Evolutionary conservation across 73 alveolate genomes (phyloP), one percentile per base, ranked within the genome.

Genomic region (Paramecium caudatum): DNA sequence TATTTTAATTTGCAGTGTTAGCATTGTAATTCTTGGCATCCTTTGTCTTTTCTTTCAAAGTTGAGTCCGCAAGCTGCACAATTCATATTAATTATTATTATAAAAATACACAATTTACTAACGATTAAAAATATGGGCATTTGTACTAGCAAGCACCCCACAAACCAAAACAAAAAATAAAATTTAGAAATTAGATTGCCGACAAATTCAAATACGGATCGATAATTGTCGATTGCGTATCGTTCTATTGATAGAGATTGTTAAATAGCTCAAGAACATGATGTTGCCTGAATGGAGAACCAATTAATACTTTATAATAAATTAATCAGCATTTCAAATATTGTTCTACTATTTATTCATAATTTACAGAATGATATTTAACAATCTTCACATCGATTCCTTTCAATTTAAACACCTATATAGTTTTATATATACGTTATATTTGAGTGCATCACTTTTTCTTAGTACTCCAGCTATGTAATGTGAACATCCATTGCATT

Each of bases 101-200:
- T 65, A 7, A 7, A 41, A 7, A 41, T 41, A 41, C 10, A 41
- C 6, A 41, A 7, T 41, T 7, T 65, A 65, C 49, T 33, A 33
- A 65, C 49, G 30, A 33, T 33, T 65, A 32, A 65, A 33, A 65
- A 65, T 15, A 65, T 65, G 83, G 83, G 83, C 47, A 65, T 65
- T 65, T 65, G 83, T 65, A 65, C 83, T 55, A 55, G 80, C 80
- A 55, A 55, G 30, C 80, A n/a, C n/a, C n/a, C n/a, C n/a, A n/a
- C 80, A 55, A 23, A 55, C 23, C 80, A 37, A 23, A 55, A 16
- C 8, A 27, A 55, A 55, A 27, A 55, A 55, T 55, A 55, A 43
- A 55, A 55, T 27, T 43, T 55, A 10, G 80, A 55, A 55, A 43
- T 55, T 19, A 16, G 80, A 55, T 27, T 55, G 23, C 41, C 23